Conservation (phyloP, 169 alveolate species). For the Cryptosporidium meleagridis region DNA sequence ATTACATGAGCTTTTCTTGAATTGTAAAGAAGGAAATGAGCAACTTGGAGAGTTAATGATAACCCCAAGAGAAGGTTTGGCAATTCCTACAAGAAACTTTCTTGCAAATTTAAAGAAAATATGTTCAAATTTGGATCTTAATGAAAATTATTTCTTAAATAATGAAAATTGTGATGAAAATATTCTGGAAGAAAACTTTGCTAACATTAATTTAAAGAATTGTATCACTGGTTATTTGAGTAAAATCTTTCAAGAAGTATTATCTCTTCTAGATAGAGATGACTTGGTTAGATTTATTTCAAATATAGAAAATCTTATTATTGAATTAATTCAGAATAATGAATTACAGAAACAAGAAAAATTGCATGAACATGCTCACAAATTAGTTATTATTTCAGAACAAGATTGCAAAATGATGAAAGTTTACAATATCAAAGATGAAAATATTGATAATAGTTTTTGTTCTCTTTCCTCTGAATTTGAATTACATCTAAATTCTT, state of each 20-base stretch:
- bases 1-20: background rate
- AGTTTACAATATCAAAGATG: background rate
- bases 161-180: background rate
- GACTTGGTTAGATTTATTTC: background rate
- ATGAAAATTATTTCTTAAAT: background rate
- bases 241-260: constrained; percentile 1
- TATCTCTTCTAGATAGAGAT: constrained; percentile 6
- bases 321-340: background rate
- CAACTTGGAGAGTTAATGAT: background rate
- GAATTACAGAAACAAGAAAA: background rate
- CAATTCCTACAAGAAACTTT: background rate
- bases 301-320: background rate
- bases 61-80: background rate
- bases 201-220: background rate
- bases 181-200: background rate
- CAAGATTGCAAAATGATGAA: constrained; percentile 3
- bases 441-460: background rate
- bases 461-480: background rate
- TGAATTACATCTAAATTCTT: background rate
- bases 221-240: constrained; percentile 8
- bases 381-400: constrained; percentile 3
- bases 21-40: background rate
- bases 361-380: background rate
- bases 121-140: background rate
- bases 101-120: background rate